Conservation (phyloP, 2,329 filamentous ascomycete genomes). For the Pezizomycotina sp. region DNA sequence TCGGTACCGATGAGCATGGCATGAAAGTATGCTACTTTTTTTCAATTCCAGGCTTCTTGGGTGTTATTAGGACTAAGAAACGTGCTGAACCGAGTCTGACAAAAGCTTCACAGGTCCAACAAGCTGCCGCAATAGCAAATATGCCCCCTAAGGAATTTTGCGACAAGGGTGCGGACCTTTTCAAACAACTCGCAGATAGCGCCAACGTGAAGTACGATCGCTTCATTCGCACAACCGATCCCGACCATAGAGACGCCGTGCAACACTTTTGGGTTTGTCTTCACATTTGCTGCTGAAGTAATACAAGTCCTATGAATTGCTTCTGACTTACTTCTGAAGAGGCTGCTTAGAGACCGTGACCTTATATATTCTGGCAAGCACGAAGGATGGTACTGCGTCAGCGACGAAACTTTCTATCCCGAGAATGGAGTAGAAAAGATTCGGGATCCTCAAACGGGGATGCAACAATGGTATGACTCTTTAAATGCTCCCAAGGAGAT, state of each 20-base stretch:
- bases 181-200: slow-evolving; percentile 53
- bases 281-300: no score
- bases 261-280: slow-evolving; percentile 61
- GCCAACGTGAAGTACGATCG: slow-evolving; percentile 60
- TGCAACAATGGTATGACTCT: slow-evolving; percentile 52
- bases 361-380: slow-evolving; percentile 75
- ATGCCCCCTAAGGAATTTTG: slow-evolving; percentile 71
- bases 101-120: slow-evolving; percentile 47
- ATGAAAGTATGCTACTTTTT: slow-evolving; percentile 47
- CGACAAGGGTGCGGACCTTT: slow-evolving; percentile 65
- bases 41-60: neutral
- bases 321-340: slow-evolving; percentile 28
- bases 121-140: slow-evolving; percentile 50
- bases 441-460: slow-evolving; percentile 63
- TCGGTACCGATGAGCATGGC: slow-evolving; percentile 92
- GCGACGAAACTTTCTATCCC: slow-evolving; percentile 93
- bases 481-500: slow-evolving; percentile 1
- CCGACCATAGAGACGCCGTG: slow-evolving; percentile 66
- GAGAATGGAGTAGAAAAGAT: slow-evolving; percentile 54
- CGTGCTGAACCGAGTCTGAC: slow-evolving; percentile 11
- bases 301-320: slow-evolving; percentile 18
- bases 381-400: slow-evolving; percentile 90
- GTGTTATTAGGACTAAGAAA: neutral
- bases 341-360: slow-evolving; percentile 54
- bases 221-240: slow-evolving; percentile 85